Evolutionary conservation across 1,284 basidiomycete species (phyloP), one percentile per base, ranked within the genome.

Genomic region (Microbotryum violaceum): DNA sequence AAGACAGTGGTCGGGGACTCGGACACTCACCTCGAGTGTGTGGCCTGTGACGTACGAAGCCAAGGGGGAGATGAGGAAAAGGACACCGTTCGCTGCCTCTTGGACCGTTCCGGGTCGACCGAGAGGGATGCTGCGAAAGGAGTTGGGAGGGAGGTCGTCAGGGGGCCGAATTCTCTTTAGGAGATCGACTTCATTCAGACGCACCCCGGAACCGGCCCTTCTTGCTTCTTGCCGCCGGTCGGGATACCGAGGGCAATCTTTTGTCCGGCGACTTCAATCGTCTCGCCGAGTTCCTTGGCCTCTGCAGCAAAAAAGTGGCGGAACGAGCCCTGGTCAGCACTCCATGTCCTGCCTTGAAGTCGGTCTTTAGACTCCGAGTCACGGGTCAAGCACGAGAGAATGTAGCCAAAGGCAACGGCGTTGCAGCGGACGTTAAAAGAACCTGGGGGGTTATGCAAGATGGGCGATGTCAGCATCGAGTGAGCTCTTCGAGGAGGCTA

Each of bases 1-100:
- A 18, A 3, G 14, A 18, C 0, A 12, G 37, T 18, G 37, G 12
- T 18, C 12, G 16, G 37, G 14, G 12, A 18, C 16, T 42, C 37
- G 14, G 37, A 31, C 31, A 10, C 37, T 42, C 37, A 86, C 86
- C 74, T 88, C 87, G 49, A 91, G 78, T 20, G 86, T 89, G 75
- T 91, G 88, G 20, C 89, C 89, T 48, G 81, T 83, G 56, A 91
- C 84, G 72, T 87, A 91, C 7, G 85, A 83, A 7, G 88, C 85
- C 27, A 91, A 77, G 4, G 87, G 87, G 78, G 85, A 87, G 66
- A 33, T 62, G 23, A 71, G 65, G 66, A 70, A 73, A 31, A 70
- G 55, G 49, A 75, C 71, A 5, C 73, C 70, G 53, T 80, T 82
- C 4, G 87, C 89, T 9, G 86, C 89, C 75, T 91, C 89, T 57